Evolutionary conservation across 2,329 filamentous ascomycete species (phyloP).

Genomic region (Coniochaeta sp.): DNA sequence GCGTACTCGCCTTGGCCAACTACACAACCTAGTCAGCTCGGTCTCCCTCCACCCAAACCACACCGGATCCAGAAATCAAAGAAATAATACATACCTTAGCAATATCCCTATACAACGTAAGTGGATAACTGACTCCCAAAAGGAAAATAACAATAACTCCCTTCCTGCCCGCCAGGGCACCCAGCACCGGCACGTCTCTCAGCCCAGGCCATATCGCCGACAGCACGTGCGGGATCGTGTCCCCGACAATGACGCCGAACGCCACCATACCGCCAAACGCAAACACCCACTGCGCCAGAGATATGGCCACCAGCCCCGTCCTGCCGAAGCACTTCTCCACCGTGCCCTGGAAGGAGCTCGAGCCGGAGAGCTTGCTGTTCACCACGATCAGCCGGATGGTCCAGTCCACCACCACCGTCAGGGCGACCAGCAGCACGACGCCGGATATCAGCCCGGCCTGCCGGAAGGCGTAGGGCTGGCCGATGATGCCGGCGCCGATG

Average conservation of each 20-base stretch:
- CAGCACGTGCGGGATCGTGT: slow-evolving; percentile 89
- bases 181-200: slow-evolving; percentile 64
- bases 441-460: slow-evolving; percentile 85
- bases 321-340: slow-evolving; percentile 93
- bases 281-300: slow-evolving; percentile 91
- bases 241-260: slow-evolving; percentile 94
- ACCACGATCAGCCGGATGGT: slow-evolving; percentile 95
- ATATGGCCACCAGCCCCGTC: slow-evolving; percentile 80
- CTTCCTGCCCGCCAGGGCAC: slow-evolving; percentile 72
- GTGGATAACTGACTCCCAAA: slow-evolving; percentile 77
- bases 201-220: slow-evolving; percentile 74
- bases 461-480: slow-evolving; percentile 91
- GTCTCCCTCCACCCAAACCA: not conserved
- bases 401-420: slow-evolving; percentile 91
- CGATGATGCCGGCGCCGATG: slow-evolving; percentile 69
- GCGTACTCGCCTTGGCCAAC: slow-evolving; percentile 91
- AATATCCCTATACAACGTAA: slow-evolving; percentile 94
- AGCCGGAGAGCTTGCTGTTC: slow-evolving; percentile 93
- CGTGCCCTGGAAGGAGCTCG: slow-evolving; percentile 90
- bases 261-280: slow-evolving; percentile 98
- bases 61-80: too few species aligned
- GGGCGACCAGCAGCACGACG: slow-evolving; percentile 63
- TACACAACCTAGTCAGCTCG: slow-evolving; percentile 24
- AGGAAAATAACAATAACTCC: slow-evolving; percentile 85
- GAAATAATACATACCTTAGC: slow-evolving; percentile 61